These are phyloP conservation scores for Diddensiella santjacobensis DNA, from an alignment of 805 yeast species.

Conservation along the genomic window DNA sequence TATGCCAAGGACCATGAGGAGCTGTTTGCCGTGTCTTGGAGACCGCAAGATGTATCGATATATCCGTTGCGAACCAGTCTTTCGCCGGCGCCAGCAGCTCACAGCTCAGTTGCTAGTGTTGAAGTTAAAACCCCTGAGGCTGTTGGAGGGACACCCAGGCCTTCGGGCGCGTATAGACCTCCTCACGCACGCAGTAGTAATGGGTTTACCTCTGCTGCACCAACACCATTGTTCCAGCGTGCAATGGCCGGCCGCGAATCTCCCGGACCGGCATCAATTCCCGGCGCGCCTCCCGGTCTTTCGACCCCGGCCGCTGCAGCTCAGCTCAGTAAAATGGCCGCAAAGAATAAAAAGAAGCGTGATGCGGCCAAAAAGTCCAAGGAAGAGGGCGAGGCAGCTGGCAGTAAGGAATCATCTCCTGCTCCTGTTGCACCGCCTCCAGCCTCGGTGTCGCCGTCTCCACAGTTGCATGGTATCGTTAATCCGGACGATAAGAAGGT, in stretches of 20 bases:
- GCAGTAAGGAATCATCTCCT: slow-evolving; percentile 35
- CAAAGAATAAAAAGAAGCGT: slow-evolving; percentile 67
- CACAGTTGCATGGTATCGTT: slow-evolving; percentile 15
- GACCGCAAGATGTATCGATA: slow-evolving; percentile 53
- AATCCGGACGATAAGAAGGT: slow-evolving; percentile 84
- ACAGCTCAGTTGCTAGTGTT: slow-evolving; percentile 53
- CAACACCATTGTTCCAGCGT: slow-evolving; percentile 27
- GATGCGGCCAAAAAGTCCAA: slow-evolving; percentile 30
- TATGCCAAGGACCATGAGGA: slow-evolving; percentile 78
- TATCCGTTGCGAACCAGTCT: slow-evolving; percentile 50
- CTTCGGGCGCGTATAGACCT: slow-evolving; percentile 91
- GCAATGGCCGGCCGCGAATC: slow-evolving; percentile 18
- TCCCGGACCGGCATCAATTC: slow-evolving; percentile 7
- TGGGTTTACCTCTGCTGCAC: slow-evolving; percentile 28
- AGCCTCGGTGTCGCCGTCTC: slow-evolving; percentile 18
- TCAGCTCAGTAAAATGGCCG: slow-evolving; percentile 59
- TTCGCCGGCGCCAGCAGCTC: slow-evolving; percentile 57
- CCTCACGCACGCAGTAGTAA: slow-evolving; percentile 76
- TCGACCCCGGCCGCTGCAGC: slow-evolving; percentile 35
- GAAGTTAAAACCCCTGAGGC: slow-evolving; percentile 32
- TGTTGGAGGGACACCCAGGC: slow-evolving; percentile 46
- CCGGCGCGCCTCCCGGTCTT: slow-evolving; percentile 26
- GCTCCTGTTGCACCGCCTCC: slow-evolving; percentile 14
- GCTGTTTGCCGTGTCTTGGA: slow-evolving; percentile 79
- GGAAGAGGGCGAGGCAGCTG: slow-evolving; percentile 18